phyloP scores from a whole-genome alignment of 2,329 filamentous ascomycete species.

The Dactylella cylindrospora region DNA sequence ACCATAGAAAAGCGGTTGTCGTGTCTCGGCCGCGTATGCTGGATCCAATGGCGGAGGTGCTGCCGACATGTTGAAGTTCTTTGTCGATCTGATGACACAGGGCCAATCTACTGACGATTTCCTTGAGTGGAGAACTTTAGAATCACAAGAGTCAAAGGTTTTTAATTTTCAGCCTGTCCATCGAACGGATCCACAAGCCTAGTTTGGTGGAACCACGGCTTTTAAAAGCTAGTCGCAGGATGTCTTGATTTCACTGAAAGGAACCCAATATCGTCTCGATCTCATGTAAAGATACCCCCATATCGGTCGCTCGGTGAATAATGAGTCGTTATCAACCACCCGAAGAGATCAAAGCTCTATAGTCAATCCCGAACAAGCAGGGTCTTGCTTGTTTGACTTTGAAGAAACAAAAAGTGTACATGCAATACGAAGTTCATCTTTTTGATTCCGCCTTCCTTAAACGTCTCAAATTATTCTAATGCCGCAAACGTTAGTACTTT shows the following conservation, averaged over 20 bases:
- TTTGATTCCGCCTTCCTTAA: too few relatives aligned
- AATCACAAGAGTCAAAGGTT: neutral
- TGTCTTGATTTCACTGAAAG: neutral
- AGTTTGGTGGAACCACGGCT: constrained; percentile 2
- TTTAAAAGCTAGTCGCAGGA: neutral
- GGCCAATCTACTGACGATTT: neutral
- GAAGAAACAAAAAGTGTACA: too few relatives aligned
- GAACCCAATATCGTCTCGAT: neutral
- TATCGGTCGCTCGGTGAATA: too few relatives aligned
- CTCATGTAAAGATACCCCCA: too few relatives aligned
- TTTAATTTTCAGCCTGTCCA: neutral
- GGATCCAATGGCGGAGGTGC: constrained; percentile 10
- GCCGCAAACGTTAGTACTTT: too few relatives aligned
- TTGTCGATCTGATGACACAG: neutral
- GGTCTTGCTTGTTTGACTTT: neutral
- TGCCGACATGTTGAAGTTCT: constrained; percentile 5
- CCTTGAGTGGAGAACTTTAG: neutral
- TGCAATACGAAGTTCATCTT: too few relatives aligned
- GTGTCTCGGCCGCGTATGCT: constrained; percentile 12
- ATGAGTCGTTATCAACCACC: neutral
- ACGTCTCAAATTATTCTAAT: too few relatives aligned
- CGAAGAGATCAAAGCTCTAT: neutral
- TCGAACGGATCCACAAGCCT: neutral
- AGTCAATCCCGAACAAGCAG: constrained; percentile 1
- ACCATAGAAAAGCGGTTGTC: constrained; percentile 27